phyloP scores from a whole-genome alignment of 2,329 filamentous ascomycete genomes.

The Akanthomyces uredinophilus region DNA sequence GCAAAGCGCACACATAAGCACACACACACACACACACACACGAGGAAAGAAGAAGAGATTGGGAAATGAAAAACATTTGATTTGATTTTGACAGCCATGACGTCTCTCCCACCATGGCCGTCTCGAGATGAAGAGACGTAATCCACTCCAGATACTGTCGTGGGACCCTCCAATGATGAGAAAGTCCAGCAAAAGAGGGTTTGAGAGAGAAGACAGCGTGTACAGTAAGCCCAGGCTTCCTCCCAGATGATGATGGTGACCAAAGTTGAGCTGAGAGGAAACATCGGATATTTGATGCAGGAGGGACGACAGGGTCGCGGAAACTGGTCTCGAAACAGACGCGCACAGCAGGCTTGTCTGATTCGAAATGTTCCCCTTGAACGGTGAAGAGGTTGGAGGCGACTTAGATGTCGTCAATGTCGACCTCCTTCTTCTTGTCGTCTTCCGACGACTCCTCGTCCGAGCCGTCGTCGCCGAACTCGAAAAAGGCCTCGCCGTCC shows the following conservation, averaged over 20 bases:
- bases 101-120: slow-evolving; percentile 56
- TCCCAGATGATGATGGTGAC: background rate
- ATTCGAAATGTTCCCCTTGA: background rate
- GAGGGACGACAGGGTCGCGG: background rate
- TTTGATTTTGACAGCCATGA: slow-evolving; percentile 36
- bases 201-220: slow-evolving; percentile 62
- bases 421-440: slow-evolving; percentile 68
- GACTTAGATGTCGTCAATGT: slow-evolving; percentile 88
- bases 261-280: too few species aligned
- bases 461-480: slow-evolving; percentile 91
- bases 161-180: slow-evolving; percentile 24
- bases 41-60: background rate
- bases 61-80: slow-evolving; percentile 1
- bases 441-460: slow-evolving; percentile 48
- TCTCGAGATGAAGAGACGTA: slow-evolving; percentile 18
- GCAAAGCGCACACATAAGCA: background rate
- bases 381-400: background rate
- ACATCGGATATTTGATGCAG: background rate
- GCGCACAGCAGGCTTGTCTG: background rate
- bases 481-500: slow-evolving; percentile 94
- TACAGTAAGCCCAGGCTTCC: slow-evolving; percentile 1
- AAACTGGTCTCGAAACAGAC: background rate
- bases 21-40: background rate
- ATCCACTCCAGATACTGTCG: slow-evolving; percentile 44
- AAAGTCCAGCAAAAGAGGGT: slow-evolving; percentile 20